phyloP scores from a whole-genome alignment of 805 yeast genomes.

The Candida rishiriensis region DNA sequence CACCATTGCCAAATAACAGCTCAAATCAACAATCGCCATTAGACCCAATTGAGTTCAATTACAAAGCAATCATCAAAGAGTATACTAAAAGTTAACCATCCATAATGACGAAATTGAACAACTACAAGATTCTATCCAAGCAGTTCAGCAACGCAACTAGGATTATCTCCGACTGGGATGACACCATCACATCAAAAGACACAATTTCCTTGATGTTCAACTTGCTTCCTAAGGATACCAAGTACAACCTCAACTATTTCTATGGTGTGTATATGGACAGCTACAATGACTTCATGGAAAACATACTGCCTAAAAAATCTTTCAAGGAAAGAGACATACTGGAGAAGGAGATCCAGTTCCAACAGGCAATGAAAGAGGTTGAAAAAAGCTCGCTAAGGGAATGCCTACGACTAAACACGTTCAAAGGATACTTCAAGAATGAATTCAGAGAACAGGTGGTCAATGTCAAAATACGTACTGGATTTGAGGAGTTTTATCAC shows the following conservation, averaged over 20 bases:
- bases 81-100: too few species aligned
- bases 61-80: too few species aligned
- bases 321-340: constrained; percentile 32
- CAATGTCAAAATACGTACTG: constrained; percentile 35
- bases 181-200: constrained; percentile 53
- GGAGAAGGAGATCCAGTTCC: constrained; percentile 41
- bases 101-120: constrained; percentile 13
- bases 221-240: constrained; percentile 38
- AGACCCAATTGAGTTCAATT: too few species aligned
- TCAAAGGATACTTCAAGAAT: constrained; percentile 34
- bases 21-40: too few species aligned
- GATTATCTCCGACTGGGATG: constrained; percentile 62
- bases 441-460: constrained; percentile 33
- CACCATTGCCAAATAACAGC: too few species aligned
- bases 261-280: constrained; percentile 37
- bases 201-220: constrained; percentile 49
- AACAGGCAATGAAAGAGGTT: constrained; percentile 38
- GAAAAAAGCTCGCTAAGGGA: constrained; percentile 47
- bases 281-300: constrained; percentile 27
- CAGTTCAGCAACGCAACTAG: constrained; percentile 8
- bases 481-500: constrained; percentile 33
- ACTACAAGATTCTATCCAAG: constrained; percentile 11
- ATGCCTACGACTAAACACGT: constrained; percentile 34
- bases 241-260: constrained; percentile 40
- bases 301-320: constrained; percentile 14